Conservation (phyloP, 192 early-diverging fungal species). For the Coemansia umbellata region DNA sequence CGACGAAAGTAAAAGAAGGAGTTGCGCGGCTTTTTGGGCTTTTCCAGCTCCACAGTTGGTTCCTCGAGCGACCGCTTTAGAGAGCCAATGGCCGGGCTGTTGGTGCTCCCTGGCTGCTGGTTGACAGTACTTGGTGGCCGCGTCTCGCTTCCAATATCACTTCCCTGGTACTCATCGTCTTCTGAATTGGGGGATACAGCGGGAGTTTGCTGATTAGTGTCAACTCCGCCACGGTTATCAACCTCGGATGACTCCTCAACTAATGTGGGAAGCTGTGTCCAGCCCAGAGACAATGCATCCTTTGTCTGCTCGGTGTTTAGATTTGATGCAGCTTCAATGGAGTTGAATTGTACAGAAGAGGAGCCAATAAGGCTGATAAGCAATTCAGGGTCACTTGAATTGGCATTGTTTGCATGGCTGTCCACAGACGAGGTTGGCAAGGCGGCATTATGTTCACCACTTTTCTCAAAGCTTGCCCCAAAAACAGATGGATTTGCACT, state of each 20-base stretch:
- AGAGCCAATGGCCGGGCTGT: not conserved
- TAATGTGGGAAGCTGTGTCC: not conserved
- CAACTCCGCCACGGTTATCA: no score
- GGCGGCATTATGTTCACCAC: not conserved
- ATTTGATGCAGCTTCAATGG: not conserved
- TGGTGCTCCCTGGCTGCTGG: not conserved
- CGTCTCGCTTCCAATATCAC: not conserved
- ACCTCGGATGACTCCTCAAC: not conserved
- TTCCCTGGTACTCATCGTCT: not conserved
- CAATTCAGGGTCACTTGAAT: not conserved
- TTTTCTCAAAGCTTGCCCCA: not conserved
- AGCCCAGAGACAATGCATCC: not conserved
- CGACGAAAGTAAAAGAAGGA: constrained; percentile 24
- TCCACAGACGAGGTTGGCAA: not conserved
- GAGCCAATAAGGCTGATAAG: not conserved
- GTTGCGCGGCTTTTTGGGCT: constrained; percentile 25
- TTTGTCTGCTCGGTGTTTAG: not conserved
- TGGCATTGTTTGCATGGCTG: no score
- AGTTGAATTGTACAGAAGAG: not conserved
- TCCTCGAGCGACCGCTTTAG: constrained; percentile 2
- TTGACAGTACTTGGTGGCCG: not conserved
- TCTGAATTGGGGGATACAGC: not conserved
- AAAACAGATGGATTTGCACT: not conserved
- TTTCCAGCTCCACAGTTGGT: not conserved
- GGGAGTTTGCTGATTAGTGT: no score